Percentiles rank a stretch among this genome's conserved stretches.
Conservation (phyloP, 176 grass and related monocot genomes). For the Oryza nivara region DNA sequence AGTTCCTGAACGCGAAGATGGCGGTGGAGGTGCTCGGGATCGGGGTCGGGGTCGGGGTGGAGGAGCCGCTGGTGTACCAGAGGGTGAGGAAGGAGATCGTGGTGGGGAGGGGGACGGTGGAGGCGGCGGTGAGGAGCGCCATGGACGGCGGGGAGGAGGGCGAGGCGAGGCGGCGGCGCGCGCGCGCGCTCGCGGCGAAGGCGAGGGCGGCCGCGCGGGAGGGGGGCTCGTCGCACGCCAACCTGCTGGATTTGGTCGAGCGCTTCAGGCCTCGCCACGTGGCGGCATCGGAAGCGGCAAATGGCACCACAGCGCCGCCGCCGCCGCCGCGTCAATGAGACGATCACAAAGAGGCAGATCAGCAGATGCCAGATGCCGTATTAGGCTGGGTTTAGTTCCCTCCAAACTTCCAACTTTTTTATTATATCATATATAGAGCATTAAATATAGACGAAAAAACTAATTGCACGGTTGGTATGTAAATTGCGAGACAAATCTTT, state of each 20-base stretch:
- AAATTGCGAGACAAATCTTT: no score
- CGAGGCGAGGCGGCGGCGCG: slow-evolving; percentile 30
- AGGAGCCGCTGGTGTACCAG: slow-evolving; percentile 10
- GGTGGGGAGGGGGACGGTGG: not conserved
- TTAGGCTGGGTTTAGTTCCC: no score
- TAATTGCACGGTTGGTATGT: no score
- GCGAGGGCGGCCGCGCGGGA: slow-evolving; percentile 18
- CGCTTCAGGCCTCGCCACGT: slow-evolving; percentile 16
- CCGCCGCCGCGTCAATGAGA: no score
- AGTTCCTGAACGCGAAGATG: slow-evolving; percentile 69
- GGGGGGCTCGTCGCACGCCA: slow-evolving; percentile 43
- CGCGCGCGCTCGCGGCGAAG: not conserved
- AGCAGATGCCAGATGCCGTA: no score
- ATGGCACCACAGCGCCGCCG: not conserved
- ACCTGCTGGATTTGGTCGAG: slow-evolving; percentile 18
- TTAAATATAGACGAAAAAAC: no score
- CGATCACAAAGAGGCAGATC: no score
- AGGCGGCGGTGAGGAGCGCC: slow-evolving; percentile 38
- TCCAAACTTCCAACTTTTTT: no score
- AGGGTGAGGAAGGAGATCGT: slow-evolving; percentile 29
- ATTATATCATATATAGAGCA: no score
- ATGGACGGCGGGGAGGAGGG: slow-evolving; percentile 48
- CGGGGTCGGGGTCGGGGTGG: slow-evolving; percentile 47
- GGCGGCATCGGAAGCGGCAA: not conserved
- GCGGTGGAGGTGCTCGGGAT: slow-evolving; percentile 54